These are phyloP conservation scores for Colletotrichum tamarilloi DNA, from an alignment of 2,329 filamentous ascomycete species.

Conservation along the genomic window DNA sequence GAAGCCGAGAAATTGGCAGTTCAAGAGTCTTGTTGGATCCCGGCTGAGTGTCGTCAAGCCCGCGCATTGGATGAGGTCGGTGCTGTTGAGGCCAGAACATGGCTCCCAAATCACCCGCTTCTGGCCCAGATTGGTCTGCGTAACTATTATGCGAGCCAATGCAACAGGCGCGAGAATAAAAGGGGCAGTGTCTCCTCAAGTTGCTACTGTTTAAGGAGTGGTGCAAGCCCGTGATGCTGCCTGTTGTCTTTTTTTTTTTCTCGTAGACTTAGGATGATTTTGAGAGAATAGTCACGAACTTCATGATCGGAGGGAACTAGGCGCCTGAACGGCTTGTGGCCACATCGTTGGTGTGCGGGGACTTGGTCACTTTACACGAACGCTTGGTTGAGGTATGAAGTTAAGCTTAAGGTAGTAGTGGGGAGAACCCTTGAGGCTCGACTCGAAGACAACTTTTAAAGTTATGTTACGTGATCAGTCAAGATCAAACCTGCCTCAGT, in stretches of 20 bases:
- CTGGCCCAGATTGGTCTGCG: background rate
- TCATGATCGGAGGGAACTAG: background rate
- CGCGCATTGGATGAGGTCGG: slow-evolving; percentile 45
- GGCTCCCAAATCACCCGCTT: background rate
- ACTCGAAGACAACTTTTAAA: background rate
- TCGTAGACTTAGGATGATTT: no score
- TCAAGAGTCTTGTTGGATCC: slow-evolving; percentile 38
- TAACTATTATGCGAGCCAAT: background rate
- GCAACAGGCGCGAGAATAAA: background rate
- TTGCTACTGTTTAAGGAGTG: background rate
- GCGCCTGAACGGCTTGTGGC: background rate
- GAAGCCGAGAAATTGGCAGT: slow-evolving; percentile 21
- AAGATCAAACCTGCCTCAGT: background rate
- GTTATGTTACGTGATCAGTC: background rate
- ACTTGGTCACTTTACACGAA: background rate
- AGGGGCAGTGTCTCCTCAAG: background rate
- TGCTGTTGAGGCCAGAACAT: slow-evolving; percentile 18
- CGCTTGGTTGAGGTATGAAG: background rate
- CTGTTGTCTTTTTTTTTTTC: no score
- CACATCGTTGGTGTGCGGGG: background rate
- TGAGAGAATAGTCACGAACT: background rate
- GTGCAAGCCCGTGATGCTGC: background rate
- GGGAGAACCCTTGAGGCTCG: background rate
- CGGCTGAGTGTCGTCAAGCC: slow-evolving; percentile 42
- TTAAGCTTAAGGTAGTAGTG: background rate